Conservation (phyloP, 192 early-diverging fungal genomes). For the Kappamyces sp. region DNA sequence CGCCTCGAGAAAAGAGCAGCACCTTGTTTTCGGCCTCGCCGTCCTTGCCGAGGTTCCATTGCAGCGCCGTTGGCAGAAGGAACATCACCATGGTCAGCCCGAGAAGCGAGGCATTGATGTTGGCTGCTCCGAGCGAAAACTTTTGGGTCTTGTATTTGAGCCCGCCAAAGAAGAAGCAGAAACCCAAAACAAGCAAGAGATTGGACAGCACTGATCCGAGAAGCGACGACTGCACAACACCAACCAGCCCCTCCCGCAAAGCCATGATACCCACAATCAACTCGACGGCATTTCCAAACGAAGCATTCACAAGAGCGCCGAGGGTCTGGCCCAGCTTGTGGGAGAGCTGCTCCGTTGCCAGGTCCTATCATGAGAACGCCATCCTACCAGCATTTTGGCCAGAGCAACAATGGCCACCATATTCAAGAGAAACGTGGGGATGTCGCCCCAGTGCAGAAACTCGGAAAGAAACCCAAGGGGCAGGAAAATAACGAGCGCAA, state of each 20-base stretch:
- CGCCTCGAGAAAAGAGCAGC: conserved; percentile 8
- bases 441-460: conserved; percentile 58
- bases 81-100: conserved; percentile 20
- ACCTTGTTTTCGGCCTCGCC: conserved; percentile 24
- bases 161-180: conserved; percentile 83
- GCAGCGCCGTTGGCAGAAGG: conserved; percentile 27
- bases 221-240: conserved; percentile 84
- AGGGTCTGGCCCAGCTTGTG: conserved; percentile 31
- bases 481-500: conserved; percentile 67
- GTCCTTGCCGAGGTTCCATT: conserved; percentile 7
- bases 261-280: conserved; percentile 76
- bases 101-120: conserved; percentile 17
- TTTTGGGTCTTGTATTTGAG: conserved; percentile 65
- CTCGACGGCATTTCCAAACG: conserved; percentile 81
- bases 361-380: conserved; percentile 30
- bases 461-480: conserved; percentile 72
- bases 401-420: conserved; percentile 84
- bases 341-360: conserved; percentile 77
- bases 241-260: conserved; percentile 65
- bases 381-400: conserved; percentile 64
- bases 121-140: conserved; percentile 23
- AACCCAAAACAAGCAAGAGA: conserved; percentile 77
- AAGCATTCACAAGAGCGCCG: conserved; percentile 77
- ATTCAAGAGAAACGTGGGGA: conserved; percentile 71
- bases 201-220: conserved; percentile 89